Evolutionary conservation across 2,329 filamentous ascomycete genomes (phyloP), one percentile per base, ranked within the genome.

Genomic region (Colletotrichum acutatum): DNA sequence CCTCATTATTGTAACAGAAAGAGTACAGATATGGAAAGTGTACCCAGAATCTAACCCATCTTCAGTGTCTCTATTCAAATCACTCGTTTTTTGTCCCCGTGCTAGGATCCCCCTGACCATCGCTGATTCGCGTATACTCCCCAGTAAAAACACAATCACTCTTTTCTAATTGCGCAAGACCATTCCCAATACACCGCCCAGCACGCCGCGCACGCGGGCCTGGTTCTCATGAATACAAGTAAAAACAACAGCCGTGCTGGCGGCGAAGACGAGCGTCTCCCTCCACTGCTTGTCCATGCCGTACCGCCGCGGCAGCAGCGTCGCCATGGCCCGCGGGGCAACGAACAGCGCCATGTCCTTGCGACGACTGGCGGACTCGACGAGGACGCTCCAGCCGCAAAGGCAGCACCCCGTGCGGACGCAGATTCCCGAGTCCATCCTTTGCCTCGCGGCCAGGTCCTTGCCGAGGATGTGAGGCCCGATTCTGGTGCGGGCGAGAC

Each of bases 331-430:
- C 74, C 94, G 87, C 0, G 95, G 95, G 24, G 93, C 90, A 56
- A 97, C 94, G 80, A 97, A 97, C 52, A 97, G 86, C 9, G 92
- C 90, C 79, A 97, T 89, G 78, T 97, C 94, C 78, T 93, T 91
- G 69, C 92, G 86, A 74, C 93, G 88, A 58, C 86, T 85, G 5
- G 87, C 78, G 81, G 89, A 86, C 82, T 97, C 95, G 46, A 95
- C 82, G 58, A 97, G 84, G 58, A 97, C 91, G 82, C 94, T 95
- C 92, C 93, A 95, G 3, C 95, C 95, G 79, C 94, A 97, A 54
- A 95, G 84, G 66, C 90, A 81, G 81, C 94, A 96, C 7, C 94
- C 94, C 0, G 88, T 83, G 8, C 90, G 90, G 11, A 97, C 90
- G 77, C 94, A 95, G 11, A 95, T 79, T 2, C 91, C 91, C 6